Evolutionary conservation across 306 rosid species (phyloP).

Genomic region (Quercus parvula): DNA sequence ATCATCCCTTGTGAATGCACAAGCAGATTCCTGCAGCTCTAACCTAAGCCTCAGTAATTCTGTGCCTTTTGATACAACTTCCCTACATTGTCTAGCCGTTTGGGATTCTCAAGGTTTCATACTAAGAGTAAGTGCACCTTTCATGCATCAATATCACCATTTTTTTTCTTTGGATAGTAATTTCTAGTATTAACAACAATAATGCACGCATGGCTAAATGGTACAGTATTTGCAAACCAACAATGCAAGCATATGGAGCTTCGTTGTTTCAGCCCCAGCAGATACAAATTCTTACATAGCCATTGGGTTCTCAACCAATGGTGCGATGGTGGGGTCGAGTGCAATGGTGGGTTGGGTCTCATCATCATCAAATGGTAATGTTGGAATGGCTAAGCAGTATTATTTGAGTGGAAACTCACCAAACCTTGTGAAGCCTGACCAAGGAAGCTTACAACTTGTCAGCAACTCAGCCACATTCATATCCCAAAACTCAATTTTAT

Average conservation of each 20-base stretch:
- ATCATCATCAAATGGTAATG: slow-evolving; percentile 26
- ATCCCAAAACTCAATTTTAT: slow-evolving; percentile 40
- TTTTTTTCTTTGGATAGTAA: neutral
- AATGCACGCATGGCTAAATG: neutral
- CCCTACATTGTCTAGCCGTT: slow-evolving; percentile 52
- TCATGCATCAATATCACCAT: neutral
- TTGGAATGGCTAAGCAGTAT: slow-evolving; percentile 43
- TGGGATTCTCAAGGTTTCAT: slow-evolving; percentile 63
- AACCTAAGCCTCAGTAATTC: slow-evolving; percentile 39
- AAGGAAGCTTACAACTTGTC: slow-evolving; percentile 47
- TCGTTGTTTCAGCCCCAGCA: slow-evolving; percentile 63
- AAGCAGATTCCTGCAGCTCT: slow-evolving; percentile 54
- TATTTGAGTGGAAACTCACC: slow-evolving; percentile 51
- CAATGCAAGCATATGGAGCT: slow-evolving; percentile 55
- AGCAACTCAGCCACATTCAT: slow-evolving; percentile 43
- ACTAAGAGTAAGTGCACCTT: slow-evolving; percentile 58
- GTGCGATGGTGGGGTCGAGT: slow-evolving; percentile 72
- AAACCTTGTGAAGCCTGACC: slow-evolving; percentile 39
- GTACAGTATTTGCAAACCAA: slow-evolving; percentile 53
- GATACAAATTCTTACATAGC: slow-evolving; percentile 48
- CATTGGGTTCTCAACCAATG: slow-evolving; percentile 68
- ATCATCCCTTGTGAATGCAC: slow-evolving; percentile 31
- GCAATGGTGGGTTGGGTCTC: slow-evolving; percentile 78
- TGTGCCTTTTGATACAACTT: slow-evolving; percentile 50
- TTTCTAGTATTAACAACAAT: neutral